phyloP scores from a whole-genome alignment of 352 stramenopile genomes.

The Aphanomyces invadans region DNA sequence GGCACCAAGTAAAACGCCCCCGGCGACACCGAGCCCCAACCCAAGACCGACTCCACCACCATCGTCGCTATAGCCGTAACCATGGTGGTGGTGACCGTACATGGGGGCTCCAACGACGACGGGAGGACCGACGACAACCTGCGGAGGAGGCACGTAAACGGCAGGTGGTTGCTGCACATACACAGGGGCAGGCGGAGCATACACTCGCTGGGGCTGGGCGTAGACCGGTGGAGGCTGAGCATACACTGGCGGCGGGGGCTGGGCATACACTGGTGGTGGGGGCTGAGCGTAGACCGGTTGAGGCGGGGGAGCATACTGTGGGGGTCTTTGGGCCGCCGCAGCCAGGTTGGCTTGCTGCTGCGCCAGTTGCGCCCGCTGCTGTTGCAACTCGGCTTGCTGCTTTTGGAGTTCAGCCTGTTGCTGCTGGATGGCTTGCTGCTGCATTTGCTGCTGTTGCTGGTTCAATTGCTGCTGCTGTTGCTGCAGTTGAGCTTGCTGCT shows the following conservation, averaged over 20 bases:
- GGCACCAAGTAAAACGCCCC: constrained; percentile 68
- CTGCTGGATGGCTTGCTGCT: constrained; percentile 6
- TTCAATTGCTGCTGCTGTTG: constrained; percentile 7
- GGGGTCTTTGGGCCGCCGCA: constrained; percentile 12
- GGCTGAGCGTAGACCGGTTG: constrained; percentile 12
- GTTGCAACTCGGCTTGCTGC: constrained; percentile 9
- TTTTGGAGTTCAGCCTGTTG: neutral
- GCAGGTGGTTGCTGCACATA: constrained; percentile 28
- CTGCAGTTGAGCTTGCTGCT: constrained; percentile 13
- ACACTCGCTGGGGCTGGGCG: constrained; percentile 13
- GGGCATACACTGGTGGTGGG: constrained; percentile 11
- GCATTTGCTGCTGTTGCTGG: constrained; percentile 2
- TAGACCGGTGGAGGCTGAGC: constrained; percentile 29
- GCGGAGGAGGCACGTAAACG: constrained; percentile 21
- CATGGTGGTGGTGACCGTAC: constrained; percentile 18
- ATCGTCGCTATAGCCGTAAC: constrained; percentile 5
- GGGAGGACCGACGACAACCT: constrained; percentile 5
- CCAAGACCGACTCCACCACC: constrained; percentile 35
- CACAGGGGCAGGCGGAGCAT: too few species aligned
- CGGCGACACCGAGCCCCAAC: constrained; percentile 66
- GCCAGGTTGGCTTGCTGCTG: constrained; percentile 23
- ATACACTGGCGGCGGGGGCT: constrained; percentile 24
- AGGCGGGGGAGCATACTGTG: neutral
- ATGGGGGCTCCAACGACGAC: constrained; percentile 17
- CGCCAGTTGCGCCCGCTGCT: constrained; percentile 20